Evolutionary conservation across 192 early-diverging fungal species (phyloP), one percentile per base, ranked within the genome.

Genomic region (Linnemannia schmuckeri): DNA sequence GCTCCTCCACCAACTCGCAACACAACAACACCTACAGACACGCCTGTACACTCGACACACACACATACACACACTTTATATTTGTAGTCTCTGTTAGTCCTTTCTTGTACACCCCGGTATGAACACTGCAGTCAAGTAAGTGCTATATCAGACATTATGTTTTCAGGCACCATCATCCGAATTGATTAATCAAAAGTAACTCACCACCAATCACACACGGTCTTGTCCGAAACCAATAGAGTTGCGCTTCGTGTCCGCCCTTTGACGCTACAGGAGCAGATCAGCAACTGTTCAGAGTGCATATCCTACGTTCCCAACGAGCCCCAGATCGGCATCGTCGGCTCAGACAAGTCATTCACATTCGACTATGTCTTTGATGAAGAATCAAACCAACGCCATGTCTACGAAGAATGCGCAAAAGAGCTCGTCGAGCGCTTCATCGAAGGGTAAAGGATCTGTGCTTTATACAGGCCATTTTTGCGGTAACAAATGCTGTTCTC

Each of bases 241-340:
- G 97, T 97, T 47, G 96, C 94, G 22, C 87, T 97, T 70, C 93
- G 97, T 68, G 92, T 97, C 44, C 91, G 97, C 41, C 97, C 97
- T 42, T 89, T 97, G 44, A 94, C 89, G 61, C 87, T 91, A 20
- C 96, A 96, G 84, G 97, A 97, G 82, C 82, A 89, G 30, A 90
- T 94, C 7, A 90, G 87, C 72, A 93, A 92, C 83, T 91, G 92
- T 72, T 89, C 81, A 20, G 94, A 93, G 84, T 93, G 93, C 38
- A 84, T 94, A 69, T 79, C 92, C 13, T 89, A 87, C 77, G 91
- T 94, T 42, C 91, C 91, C 0, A 88, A 91, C 73, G 91, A 93
- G 42, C 90, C 94, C 1, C 94, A 95, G 80, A 88, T 95, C 13
- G 86, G 94, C 17, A 90, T 95, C 55, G 85, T 87, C 35, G 93